A percentile compares a stretch with the other conserved stretches of the same genome.
Conservation (phyloP, 2,329 filamentous ascomycete species). For the Emergomyces africanus region DNA sequence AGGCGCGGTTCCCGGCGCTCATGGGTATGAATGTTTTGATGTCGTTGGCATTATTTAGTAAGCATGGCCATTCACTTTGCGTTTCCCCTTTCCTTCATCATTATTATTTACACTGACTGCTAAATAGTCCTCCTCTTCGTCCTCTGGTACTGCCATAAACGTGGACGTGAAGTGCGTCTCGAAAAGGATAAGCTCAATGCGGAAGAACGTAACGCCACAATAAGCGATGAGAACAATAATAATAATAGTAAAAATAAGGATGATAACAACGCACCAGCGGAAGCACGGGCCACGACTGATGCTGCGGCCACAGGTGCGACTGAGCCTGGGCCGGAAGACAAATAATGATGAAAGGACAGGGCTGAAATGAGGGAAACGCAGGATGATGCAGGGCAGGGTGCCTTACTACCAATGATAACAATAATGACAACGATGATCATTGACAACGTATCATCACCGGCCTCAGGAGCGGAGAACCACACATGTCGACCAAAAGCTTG, state of each 20-base stretch:
- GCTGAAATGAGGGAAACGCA: conserved; percentile 29
- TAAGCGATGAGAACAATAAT: conserved; percentile 3
- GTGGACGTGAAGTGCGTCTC: conserved; percentile 72
- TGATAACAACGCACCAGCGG: conserved; percentile 15
- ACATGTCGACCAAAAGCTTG: not conserved
- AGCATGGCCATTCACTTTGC: conserved; percentile 22
- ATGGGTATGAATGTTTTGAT: conserved; percentile 85
- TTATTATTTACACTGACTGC: conserved; percentile 3
- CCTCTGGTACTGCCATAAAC: conserved; percentile 97
- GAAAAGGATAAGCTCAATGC: conserved; percentile 43
- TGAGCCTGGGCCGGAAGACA: not conserved
- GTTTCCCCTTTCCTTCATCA: not conserved
- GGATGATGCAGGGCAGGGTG: conserved; percentile 18
- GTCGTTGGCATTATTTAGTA: conserved; percentile 77
- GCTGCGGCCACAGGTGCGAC: conserved; percentile 19
- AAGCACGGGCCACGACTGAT: conserved; percentile 29
- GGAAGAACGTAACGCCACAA: conserved; percentile 20
- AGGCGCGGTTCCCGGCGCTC: conserved; percentile 77
- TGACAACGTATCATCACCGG: not conserved
- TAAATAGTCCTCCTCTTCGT: conserved; percentile 72
- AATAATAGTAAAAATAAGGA: not conserved
- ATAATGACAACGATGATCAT: not conserved
- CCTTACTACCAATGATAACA: not conserved
- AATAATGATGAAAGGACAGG: conserved; percentile 16
- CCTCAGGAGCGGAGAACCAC: not conserved